Percentiles rank a stretch among this genome's conserved stretches.
These are phyloP conservation scores for Petunia hybrid DNA, from an alignment of 305 asterid genomes.

Conservation along the genomic window DNA sequence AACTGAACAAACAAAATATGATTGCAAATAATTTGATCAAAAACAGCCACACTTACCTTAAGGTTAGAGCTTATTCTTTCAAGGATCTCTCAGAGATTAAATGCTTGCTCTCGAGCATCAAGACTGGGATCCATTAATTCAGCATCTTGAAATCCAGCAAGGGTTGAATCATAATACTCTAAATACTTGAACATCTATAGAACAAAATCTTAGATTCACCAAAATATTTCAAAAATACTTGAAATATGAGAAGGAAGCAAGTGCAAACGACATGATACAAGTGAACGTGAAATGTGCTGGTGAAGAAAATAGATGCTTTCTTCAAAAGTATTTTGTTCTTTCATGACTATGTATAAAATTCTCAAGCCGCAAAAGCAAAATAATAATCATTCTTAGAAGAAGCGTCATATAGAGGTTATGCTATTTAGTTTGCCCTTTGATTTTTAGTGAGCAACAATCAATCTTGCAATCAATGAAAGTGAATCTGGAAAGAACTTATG, in stretches of 20 bases:
- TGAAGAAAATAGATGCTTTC: background rate
- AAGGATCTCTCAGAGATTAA: background rate
- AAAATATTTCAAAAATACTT: background rate
- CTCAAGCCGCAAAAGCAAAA: background rate
- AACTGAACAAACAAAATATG: background rate
- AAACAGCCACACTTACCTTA: background rate
- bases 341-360: background rate
- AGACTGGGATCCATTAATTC: background rate
- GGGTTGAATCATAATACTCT: background rate
- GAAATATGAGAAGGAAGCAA: background rate
- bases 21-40: background rate
- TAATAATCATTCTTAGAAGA: background rate
- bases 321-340: background rate
- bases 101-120: background rate
- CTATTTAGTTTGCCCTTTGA: background rate
- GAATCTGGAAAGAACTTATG: background rate
- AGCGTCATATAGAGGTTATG: background rate
- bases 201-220: background rate
- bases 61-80: background rate
- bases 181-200: background rate
- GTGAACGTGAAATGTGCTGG: background rate
- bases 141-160: background rate
- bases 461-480: background rate
- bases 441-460: background rate
- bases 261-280: background rate